Percentiles rank a stretch among this genome's conserved stretches.
Conservation (phyloP, 495 filamentous ascomycete genomes). For the Parachaetomium inaequale region DNA sequence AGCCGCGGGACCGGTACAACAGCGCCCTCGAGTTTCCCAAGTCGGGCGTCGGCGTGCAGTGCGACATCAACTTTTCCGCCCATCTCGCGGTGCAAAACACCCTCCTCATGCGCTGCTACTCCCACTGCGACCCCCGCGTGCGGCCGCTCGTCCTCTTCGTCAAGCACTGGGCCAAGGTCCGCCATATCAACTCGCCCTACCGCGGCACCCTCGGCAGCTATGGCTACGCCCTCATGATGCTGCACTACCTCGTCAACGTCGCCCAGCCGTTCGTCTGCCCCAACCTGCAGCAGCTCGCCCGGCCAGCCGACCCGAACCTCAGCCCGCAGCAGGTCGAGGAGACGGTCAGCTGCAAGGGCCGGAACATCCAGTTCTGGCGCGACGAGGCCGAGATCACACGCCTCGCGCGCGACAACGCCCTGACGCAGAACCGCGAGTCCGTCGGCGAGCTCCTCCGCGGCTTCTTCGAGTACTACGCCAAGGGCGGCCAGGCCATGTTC, state of each 20-base stretch:
- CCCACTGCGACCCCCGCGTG: constrained; percentile 66
- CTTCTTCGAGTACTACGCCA: constrained; percentile 80
- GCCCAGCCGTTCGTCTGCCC: constrained; percentile 71
- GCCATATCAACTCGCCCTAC: constrained; percentile 78
- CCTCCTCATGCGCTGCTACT: constrained; percentile 70
- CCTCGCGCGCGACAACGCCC: constrained; percentile 45
- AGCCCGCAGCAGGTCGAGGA: constrained; percentile 41
- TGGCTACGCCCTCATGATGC: constrained; percentile 86
- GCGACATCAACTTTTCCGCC: constrained; percentile 83
- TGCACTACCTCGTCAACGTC: constrained; percentile 83
- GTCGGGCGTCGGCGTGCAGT: constrained; percentile 64
- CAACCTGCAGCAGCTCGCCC: constrained; percentile 64
- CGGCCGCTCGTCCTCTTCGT: constrained; percentile 73
- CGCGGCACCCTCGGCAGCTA: constrained; percentile 79
- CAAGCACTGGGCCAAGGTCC: constrained; percentile 77
- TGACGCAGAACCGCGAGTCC: constrained; percentile 58
- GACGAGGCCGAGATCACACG: constrained; percentile 59
- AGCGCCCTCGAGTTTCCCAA: constrained; percentile 70
- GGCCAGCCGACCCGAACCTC: constrained; percentile 39
- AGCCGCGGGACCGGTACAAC: constrained; percentile 46
- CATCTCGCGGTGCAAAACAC: constrained; percentile 77
- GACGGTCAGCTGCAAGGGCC: constrained; percentile 49
- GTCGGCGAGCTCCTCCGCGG: constrained; percentile 64
- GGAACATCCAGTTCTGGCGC: constrained; percentile 63
- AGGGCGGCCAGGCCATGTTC: constrained; percentile 43